phyloP scores from a whole-genome alignment of 768 basidiomycete genomes.

The Suillus cothurnatus region DNA sequence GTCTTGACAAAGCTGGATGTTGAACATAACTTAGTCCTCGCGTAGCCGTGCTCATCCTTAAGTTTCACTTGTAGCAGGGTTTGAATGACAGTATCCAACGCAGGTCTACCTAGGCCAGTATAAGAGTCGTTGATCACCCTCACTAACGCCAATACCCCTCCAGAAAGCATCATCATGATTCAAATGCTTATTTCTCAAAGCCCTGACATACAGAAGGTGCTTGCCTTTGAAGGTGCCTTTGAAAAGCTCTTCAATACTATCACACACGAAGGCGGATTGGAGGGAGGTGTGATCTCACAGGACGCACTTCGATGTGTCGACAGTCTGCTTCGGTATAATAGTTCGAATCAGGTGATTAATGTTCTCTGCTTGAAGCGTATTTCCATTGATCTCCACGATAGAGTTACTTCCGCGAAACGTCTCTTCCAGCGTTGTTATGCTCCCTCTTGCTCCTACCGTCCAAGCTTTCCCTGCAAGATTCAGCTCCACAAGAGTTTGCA shows the following conservation, averaged over 20 bases:
- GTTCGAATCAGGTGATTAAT: slow-evolving; percentile 82
- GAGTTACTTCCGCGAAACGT: slow-evolving; percentile 96
- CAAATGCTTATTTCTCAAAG: slow-evolving; percentile 83
- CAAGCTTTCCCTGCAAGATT: slow-evolving; percentile 54
- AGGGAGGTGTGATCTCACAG: slow-evolving; percentile 85
- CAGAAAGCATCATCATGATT: slow-evolving; percentile 84
- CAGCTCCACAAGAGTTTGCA: slow-evolving; percentile 86
- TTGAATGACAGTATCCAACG: neutral
- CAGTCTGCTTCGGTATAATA: slow-evolving; percentile 87
- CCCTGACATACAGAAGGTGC: slow-evolving; percentile 92
- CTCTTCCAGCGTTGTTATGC: slow-evolving; percentile 67
- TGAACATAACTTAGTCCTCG: neutral
- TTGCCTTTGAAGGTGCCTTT: slow-evolving; percentile 96
- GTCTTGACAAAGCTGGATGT: neutral
- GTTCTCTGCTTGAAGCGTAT: neutral
- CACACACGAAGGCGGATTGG: slow-evolving; percentile 85
- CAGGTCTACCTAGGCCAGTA: slow-evolving; percentile 6
- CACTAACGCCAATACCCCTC: slow-evolving; percentile 10
- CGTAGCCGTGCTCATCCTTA: neutral
- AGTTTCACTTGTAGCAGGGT: neutral
- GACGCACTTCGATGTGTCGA: slow-evolving; percentile 88
- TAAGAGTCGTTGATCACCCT: slow-evolving; percentile 3
- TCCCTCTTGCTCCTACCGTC: slow-evolving; percentile 73
- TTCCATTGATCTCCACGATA: slow-evolving; percentile 36
- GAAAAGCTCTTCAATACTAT: slow-evolving; percentile 93